Evolutionary conservation across 2,329 filamentous ascomycete species (phyloP), one percentile per base, ranked within the genome.

Genomic region (Aspergillus eucalypticola): DNA sequence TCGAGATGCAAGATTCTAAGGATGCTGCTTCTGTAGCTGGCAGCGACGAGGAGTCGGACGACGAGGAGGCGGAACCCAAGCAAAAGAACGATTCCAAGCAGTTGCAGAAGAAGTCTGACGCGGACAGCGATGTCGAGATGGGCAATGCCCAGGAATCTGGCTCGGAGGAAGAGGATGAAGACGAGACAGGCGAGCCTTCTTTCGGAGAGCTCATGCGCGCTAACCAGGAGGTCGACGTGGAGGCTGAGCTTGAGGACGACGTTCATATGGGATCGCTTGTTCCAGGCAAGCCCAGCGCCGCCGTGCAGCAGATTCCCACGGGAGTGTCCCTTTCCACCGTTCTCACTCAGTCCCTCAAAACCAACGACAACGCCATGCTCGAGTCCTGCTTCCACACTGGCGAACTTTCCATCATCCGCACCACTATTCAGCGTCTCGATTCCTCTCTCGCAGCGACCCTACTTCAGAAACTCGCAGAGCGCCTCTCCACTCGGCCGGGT

Each of bases 331-430:
- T 99, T 54, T 90, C 90, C 51, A 96, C 92, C 5, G 92, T 97
- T n/a, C 88, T 99, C 61, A 88, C 92, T 13, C 94, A 98, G 76
- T 92, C 95, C 5, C 88, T 99, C 59, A 90, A 90, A 70, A 97
- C 93, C 62, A 95, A 97, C 77, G 95, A 99, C 79, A 84, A 86
- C 63, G 88, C 90, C 64, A 88, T 97, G 55, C 88, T 99, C 68
- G 94, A 98, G 81, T 92, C 91, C 0, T 98, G 94, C 77, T 86
- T 99, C 69, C 90, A 92, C 70, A 89, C 89, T 15, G 88, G 85
- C 57, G 91, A 97, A 73, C 78, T 88, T 49, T 81, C 84, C 64
- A 93, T 89, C 64, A 89, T 99, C 66, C 89, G 90, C 73, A 88
- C 90, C 67, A 99, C 95, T 41, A 92, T 99, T 69, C 91, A 96